phyloP scores from a whole-genome alignment of 768 basidiomycete genomes.

The Rhodosporidiobolus odoratus region DNA sequence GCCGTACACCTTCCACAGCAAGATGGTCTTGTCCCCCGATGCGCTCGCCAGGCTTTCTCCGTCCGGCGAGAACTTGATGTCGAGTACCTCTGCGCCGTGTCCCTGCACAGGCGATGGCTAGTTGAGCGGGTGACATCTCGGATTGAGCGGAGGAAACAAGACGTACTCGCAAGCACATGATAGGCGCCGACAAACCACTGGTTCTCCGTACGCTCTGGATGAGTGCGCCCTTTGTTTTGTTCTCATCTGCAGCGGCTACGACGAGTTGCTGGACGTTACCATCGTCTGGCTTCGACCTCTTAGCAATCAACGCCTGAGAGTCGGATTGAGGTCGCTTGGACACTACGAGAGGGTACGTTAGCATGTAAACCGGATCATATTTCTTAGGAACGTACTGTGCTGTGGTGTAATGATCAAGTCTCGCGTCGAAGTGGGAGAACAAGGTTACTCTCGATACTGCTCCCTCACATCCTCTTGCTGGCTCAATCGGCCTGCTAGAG shows the following conservation, averaged over 20 bases:
- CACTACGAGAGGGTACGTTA: constrained; percentile 4
- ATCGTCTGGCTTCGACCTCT: constrained; percentile 42
- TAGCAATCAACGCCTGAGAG: constrained; percentile 23
- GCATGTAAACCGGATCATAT: no score
- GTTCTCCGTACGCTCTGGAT: constrained; percentile 70
- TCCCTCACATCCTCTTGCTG: no score
- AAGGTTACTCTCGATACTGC: no score
- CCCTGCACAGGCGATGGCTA: background rate
- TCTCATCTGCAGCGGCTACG: constrained; percentile 46
- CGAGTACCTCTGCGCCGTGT: constrained; percentile 71
- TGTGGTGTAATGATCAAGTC: no score
- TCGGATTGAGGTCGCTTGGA: constrained; percentile 25
- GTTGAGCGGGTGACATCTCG: background rate
- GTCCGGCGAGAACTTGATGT: constrained; percentile 87
- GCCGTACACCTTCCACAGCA: constrained; percentile 50
- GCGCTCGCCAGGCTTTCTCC: constrained; percentile 91
- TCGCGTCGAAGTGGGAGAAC: no score
- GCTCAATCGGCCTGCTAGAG: background rate
- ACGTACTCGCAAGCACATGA: constrained; percentile 81
- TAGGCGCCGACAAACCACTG: constrained; percentile 87
- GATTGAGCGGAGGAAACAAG: constrained; percentile 40
- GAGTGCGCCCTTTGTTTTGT: constrained; percentile 45
- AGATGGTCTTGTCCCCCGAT: constrained; percentile 81
- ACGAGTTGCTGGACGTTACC: constrained; percentile 45
- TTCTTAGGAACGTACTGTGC: no score